These are phyloP conservation scores for Parietaria judaica DNA, from an alignment of 306 rosid genomes.

Conservation along the genomic window DNA sequence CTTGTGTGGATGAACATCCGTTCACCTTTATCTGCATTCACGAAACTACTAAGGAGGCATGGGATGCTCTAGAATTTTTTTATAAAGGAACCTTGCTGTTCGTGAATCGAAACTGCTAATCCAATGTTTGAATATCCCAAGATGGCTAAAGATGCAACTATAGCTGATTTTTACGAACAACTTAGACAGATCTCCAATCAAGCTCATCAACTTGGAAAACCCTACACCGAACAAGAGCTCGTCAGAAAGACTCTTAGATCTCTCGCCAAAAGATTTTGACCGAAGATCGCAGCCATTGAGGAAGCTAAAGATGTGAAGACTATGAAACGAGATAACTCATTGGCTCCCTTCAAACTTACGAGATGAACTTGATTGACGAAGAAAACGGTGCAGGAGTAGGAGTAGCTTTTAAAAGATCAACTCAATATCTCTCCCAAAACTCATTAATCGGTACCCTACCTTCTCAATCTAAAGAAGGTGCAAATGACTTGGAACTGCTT, in stretches of 20 bases:
- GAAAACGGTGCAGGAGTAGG: no score
- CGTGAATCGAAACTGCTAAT: not conserved
- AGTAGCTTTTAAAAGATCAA: no score
- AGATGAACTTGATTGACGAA: not conserved
- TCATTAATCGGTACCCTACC: no score
- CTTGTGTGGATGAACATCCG: not conserved
- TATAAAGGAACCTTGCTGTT: not conserved
- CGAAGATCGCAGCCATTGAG: slow-evolving; percentile 1
- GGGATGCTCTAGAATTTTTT: not conserved
- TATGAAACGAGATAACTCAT: not conserved
- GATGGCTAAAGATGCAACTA: not conserved
- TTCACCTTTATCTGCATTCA: not conserved
- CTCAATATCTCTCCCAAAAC: no score
- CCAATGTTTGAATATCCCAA: not conserved
- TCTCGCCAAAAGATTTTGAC: not conserved
- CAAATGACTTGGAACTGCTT: no score
- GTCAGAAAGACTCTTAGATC: not conserved
- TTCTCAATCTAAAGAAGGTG: no score
- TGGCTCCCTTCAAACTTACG: not conserved
- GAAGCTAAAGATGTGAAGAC: not conserved
- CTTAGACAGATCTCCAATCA: not conserved
- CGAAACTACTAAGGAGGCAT: not conserved
- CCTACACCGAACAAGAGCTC: not conserved
- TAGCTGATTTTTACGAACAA: not conserved
- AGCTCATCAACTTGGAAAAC: not conserved